Evolutionary conservation across 345 rosid genomes (phyloP).

Genomic region (Citrus medica): DNA sequence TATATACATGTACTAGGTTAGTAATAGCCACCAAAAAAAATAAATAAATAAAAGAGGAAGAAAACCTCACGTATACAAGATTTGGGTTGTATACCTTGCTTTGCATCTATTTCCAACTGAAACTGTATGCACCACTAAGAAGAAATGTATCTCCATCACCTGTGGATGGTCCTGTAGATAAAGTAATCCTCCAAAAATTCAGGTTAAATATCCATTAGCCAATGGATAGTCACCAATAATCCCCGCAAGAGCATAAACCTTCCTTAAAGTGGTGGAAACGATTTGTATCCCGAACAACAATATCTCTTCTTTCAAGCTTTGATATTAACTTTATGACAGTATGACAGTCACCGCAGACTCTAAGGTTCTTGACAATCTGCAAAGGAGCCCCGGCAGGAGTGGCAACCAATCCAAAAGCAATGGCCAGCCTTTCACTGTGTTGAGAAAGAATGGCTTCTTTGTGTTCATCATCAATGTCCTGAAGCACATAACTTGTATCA

Average conservation of each 20-base stretch:
- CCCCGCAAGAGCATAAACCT: conserved; percentile 79
- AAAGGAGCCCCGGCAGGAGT: conserved; percentile 56
- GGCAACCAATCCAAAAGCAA: conserved; percentile 77
- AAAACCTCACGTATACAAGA: neutral
- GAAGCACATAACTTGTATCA: conserved; percentile 69
- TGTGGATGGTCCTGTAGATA: neutral
- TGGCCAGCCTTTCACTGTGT: conserved; percentile 90
- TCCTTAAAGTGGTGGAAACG: conserved; percentile 77
- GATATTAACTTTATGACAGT: conserved; percentile 67
- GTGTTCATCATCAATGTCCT: conserved; percentile 77
- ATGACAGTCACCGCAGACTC: conserved; percentile 91
- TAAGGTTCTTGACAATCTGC: conserved; percentile 73
- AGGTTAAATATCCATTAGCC: neutral
- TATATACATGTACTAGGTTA: neutral
- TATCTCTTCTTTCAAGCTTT: conserved; percentile 55
- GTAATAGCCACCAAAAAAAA: neutral
- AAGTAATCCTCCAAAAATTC: neutral
- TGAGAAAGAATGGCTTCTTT: conserved; percentile 78
- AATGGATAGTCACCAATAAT: conserved; percentile 51
- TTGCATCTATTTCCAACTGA: neutral
- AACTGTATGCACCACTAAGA: neutral
- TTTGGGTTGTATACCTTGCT: neutral
- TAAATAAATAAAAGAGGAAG: neutral
- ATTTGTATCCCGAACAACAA: conserved; percentile 78
- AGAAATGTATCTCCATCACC: neutral